Base-by-base conservation (phyloP, 2,329 filamentous ascomycete genomes). In the Fusarium keratoplasticum region DNA sequence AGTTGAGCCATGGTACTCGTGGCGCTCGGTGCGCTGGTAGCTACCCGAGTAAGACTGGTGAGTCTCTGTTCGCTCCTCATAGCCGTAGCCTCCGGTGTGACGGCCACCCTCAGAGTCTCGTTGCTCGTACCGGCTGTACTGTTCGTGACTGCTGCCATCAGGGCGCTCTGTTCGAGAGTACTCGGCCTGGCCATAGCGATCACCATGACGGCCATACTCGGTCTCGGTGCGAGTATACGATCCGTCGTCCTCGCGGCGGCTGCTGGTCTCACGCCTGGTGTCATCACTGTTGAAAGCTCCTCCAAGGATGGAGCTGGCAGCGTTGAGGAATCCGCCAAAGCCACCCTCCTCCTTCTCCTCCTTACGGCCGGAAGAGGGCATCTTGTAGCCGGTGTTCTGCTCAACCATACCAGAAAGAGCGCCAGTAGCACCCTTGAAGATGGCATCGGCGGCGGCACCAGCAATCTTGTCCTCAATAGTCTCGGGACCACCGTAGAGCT, bases 291-390 rank as follows among this genome's bases (percentile, higher is more conserved):
- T 85, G 61, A 93, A 89, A 16, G 87, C 88, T 14, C 88, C 88
- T 13, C 91, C 89, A 10, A 97, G 87, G 18, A 95, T 83, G 42
- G 89, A 90, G 38, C 89, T 88, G 33, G 93, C 92, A 36, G 91
- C 90, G 64, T 91, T 92, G 14, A 97, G 86, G 50, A 97, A 84
- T 27, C 92, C 91, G 33, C 93, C 92, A 1, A 95, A 81, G 13
- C 89, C 89, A 59, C 92, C 90, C 57, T 91, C 91, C 75, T 91
- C 87, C 67, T 88, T 87, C 9, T 76, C 88, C 86, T 78, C 74
- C 44, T 81, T 70, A 13, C 72, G 76, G 31, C 78, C 77, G 58
- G 80, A 75, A 18, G 80, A 80, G 22, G 83, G 77, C 57, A 86
- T 67, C 68, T 85, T 83, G 58, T 82, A 78, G 31, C 88, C 87